Base-by-base conservation (phyloP, 495 filamentous ascomycete species). In the Astrothelium subdiscretum region DNA sequence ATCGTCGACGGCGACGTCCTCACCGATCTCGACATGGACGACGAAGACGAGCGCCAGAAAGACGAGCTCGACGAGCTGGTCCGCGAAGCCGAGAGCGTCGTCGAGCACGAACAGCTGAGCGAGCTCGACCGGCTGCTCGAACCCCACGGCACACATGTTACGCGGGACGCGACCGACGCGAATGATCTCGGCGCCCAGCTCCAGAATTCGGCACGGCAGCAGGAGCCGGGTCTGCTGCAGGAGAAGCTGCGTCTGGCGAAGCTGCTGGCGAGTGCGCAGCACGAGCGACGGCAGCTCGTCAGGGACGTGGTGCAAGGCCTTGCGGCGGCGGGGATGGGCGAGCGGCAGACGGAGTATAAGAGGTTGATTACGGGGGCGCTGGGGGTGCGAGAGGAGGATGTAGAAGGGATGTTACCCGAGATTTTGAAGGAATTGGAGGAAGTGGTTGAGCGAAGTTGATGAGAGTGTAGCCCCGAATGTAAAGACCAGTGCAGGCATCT, bases 21-120 rank as follows among this genome's bases (percentile, higher is more conserved):
- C 32, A 59, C 58, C 10, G 65, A 57, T 0, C 65, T 59, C 66
- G 80, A 83, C 29, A 85, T 87, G 22, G 87, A 92, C 13, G 82
- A 87, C 54, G 79, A 83, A 67, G 75, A 77, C 44, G 80, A 86
- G 62, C 48, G 48, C 48, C 48, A 54, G 15, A 5, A 8, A 20
- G 5, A 8, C 20, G 48, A 54, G 8, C 77, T 83, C 15, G 81
- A 85, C 60, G 79, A 81, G 43, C 72, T 85, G n/a, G 76, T 76
- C 12, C 74, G 77, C 26, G 82, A 85, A 20, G 80, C 89, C 58
- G 87, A 91, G 68, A 85, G 85, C 31, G 88, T 96, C 48, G 78
- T 92, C 5, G 87, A 91, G 54, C 77, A 87, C 62, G 84, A 75
- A 54, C 68, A 74, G 48, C 60, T 59, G 10, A n/a, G 22, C 18